Evolutionary conservation across 441 rosid species (phyloP).

Genomic region (Aquilaria agallochum): DNA sequence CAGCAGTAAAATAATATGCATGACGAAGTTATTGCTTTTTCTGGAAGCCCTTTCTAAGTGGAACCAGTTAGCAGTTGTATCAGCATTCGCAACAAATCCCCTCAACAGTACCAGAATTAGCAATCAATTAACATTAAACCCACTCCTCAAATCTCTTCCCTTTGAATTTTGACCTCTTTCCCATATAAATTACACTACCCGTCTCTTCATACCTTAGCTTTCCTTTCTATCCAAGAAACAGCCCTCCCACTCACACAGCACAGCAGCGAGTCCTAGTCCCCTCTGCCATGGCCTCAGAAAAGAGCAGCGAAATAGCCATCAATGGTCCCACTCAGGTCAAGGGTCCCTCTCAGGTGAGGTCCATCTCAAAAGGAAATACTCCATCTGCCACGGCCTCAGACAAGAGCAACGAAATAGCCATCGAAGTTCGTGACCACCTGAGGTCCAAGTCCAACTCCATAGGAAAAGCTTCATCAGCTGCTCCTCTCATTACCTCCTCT

Average conservation of each 20-base stretch:
- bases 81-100: too few relatives aligned
- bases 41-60: too few relatives aligned
- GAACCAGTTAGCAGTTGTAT: too few relatives aligned
- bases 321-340: constrained; percentile 17
- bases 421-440: constrained; percentile 20
- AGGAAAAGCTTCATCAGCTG: background rate
- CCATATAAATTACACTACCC: too few relatives aligned
- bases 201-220: background rate
- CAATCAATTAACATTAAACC: too few relatives aligned
- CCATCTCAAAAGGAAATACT: constrained; percentile 47
- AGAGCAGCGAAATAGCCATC: constrained; percentile 20
- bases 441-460: constrained; percentile 16
- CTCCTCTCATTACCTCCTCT: too few relatives aligned
- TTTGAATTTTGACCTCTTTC: too few relatives aligned
- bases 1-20: too few relatives aligned
- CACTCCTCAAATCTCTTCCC: too few relatives aligned
- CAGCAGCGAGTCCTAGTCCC: background rate
- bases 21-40: too few relatives aligned
- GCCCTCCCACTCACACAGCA: background rate
- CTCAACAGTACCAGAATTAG: too few relatives aligned
- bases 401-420: constrained; percentile 17
- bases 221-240: background rate
- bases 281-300: constrained; percentile 23
- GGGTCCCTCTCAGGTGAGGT: constrained; percentile 23
- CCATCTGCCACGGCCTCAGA: constrained; percentile 20